These are phyloP conservation scores for Parathielavia appendiculata DNA, from an alignment of 495 filamentous ascomycete genomes.

Conservation along the genomic window DNA sequence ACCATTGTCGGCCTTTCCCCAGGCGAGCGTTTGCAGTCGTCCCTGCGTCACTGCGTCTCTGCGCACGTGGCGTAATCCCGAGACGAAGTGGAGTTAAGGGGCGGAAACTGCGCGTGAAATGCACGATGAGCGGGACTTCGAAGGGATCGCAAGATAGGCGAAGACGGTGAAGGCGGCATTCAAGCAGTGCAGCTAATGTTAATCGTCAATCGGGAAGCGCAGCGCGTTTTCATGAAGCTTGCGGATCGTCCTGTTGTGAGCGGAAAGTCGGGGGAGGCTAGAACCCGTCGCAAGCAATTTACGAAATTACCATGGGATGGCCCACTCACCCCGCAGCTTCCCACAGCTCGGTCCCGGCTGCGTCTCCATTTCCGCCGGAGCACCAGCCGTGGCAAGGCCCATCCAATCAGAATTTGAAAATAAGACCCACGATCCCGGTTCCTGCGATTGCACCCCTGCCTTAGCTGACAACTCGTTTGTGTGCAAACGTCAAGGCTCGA, in stretches of 20 bases:
- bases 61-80: neutral
- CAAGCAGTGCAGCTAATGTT: no score
- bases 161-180: neutral
- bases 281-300: neutral
- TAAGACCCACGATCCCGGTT: no score
- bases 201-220: no score
- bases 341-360: neutral
- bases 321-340: neutral
- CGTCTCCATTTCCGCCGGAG: no score
- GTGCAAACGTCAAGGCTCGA: no score
- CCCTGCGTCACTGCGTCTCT: no score
- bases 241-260: neutral
- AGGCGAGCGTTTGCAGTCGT: neutral
- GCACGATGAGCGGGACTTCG: neutral
- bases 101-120: neutral
- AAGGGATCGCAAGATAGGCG: neutral
- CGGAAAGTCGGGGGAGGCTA: neutral
- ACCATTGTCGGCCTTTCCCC: conserved; percentile 13
- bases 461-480: no score
- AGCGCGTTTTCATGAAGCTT: no score
- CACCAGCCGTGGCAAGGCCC: no score
- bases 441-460: no score
- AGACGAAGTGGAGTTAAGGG: neutral
- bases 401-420: no score
- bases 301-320: neutral